Base-by-base conservation (phyloP, 2,329 filamentous ascomycete species). In the Fusarium nelsonii region DNA sequence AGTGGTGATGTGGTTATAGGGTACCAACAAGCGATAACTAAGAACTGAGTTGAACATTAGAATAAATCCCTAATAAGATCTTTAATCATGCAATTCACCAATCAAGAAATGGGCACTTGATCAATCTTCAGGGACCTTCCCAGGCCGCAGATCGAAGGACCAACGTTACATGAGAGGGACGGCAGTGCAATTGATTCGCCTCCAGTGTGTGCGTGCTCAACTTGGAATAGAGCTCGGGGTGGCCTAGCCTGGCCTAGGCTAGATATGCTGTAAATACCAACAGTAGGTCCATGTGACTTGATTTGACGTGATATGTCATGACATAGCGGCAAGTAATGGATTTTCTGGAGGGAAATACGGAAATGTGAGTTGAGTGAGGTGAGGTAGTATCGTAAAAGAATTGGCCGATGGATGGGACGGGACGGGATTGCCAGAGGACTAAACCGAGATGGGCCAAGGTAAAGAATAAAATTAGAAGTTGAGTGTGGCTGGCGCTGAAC, bases 401-500 rank as follows among this genome's bases (percentile, higher is more conserved):
- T 40, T 18, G 59, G 49, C 39, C 36, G 16, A 23, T 23, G 23
- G 23, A 23, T 23, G 23, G 23, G 5, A 5, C 4, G 23, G 23
- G 23, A 61, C 30, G 45, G 45, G 40, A 45, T 28, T 48, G 50
- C 54, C 63, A 64, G 23, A 58, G 44, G 43, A 49, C 59, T 71
- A 69, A 63, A 26, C 68, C 57, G 33, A 58, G 56, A 39, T 54
- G 40, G 61, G 65, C 52, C 68, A 71, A 58, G 51, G 23, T 26
- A 44, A 44, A 40, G 53, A 55, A 33, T 66, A 71, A 71, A 71
- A 71, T 71, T 71, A 71, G 68, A 71, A 70, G 43, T 34, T 39
- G 46, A 51, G 10, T 51, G 48, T 51, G 48, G 48, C 33, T 26
- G n/a, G 33, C 23, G 46, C 46, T 28, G 41, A 44, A 8, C 43